Base-by-base conservation (phyloP, 805 yeast genomes). In the Metahyphopichia silvanorum region DNA sequence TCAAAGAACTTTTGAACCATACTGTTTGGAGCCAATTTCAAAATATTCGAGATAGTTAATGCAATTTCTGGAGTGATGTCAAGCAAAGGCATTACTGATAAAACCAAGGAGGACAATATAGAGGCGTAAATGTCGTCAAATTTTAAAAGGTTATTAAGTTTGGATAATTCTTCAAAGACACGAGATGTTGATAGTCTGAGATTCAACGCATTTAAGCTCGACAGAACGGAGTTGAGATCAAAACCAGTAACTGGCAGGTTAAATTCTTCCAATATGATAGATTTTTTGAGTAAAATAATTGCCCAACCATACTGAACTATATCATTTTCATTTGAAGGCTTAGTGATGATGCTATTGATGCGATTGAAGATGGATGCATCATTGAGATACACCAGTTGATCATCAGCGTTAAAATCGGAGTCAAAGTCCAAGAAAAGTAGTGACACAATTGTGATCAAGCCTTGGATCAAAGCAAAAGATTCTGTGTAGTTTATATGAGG, bases 291-390 rank as follows among this genome's bases (percentile, higher is more conserved):
- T 8, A 79, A 49, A 8, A 79, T 53, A 10, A 81, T 72, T 19
- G 85, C 73, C 91, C 91, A 84, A 15, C 77, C 71, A 47, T 81
- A 82, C 27, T 76, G 51, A 1, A 79, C 59, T 8, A 82, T 51
- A 2, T 84, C 59, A 39, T 74, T 74, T 2, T 56, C 37, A 9
- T 52, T 55, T 13, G 61, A 53, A 1, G 69, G 46, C 7, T 56
- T 47, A 4, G 58, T 34, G 12, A 79, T 50, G 4, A 59, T 44
- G 1, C 56, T 50, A 34, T 76, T 69, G 16, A 78, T 37, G 44
- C 22, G 34, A 16, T 43, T 44, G 34, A 69, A 63, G 16, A 59
- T 44, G 1, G 39, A 38, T 1, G 59, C 50, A 39, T 75, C 74
- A 31, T 62, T 54, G 42, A 71, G 56, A 32, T 54, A 74, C 0